Percentiles rank a stretch among this genome's conserved stretches.
phyloP scores from a whole-genome alignment of 164 flowering plant species.

The Paratinospora sagittata region DNA sequence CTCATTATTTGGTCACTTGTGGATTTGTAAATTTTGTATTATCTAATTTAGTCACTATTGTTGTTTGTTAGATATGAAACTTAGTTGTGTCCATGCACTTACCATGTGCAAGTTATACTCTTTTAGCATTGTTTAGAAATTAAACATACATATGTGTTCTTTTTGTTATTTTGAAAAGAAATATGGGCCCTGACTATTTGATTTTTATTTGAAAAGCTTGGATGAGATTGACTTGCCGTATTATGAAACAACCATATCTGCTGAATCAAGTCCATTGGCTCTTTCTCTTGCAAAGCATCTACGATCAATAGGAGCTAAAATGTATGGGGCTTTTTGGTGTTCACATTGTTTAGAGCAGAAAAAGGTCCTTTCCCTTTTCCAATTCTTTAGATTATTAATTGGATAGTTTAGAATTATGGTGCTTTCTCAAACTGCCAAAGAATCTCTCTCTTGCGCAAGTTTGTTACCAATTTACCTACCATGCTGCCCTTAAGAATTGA shows the following conservation, averaged over 20 bases:
- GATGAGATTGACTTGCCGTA: constrained; percentile 47
- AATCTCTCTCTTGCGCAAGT: neutral
- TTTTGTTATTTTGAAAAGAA: neutral
- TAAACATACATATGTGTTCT: neutral
- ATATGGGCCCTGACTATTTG: neutral
- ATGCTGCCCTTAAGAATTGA: neutral
- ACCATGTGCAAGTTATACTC: neutral
- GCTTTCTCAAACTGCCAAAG: neutral
- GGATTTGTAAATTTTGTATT: too few relatives aligned
- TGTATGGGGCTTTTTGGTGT: constrained; percentile 99
- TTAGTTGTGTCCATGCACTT: neutral
- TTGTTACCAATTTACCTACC: neutral
- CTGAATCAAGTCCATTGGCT: constrained; percentile 64
- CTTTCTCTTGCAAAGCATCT: constrained; percentile 82
- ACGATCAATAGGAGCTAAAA: constrained; percentile 76
- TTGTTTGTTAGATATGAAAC: neutral
- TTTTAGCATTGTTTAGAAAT: neutral
- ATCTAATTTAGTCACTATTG: neutral
- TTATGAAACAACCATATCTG: constrained; percentile 53
- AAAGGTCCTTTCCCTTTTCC: constrained; percentile 42
- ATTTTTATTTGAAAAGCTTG: constrained; percentile 29
- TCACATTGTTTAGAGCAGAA: constrained; percentile 93
- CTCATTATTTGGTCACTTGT: neutral
- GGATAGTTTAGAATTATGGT: neutral
- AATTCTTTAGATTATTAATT: neutral